Percentiles rank a stretch among this genome's conserved stretches.
Evolutionary conservation across 192 early-diverging fungal species (phyloP).

Genomic region (Entomortierella lignicola): DNA sequence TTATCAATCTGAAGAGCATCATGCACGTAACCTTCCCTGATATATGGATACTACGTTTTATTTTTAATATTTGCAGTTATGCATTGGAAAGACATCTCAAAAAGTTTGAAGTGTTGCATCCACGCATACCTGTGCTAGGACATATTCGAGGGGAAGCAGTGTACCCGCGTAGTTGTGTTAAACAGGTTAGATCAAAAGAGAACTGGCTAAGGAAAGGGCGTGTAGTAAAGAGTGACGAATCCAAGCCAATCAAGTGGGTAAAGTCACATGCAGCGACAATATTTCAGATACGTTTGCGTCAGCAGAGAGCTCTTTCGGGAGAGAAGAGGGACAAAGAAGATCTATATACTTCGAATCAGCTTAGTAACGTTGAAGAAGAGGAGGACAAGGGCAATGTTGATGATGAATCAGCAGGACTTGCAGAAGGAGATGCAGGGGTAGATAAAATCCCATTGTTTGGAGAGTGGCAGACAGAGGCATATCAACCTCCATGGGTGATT

Average conservation of each 20-base stretch:
- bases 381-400: conserved; percentile 11
- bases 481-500: conserved; percentile 58
- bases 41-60: neutral
- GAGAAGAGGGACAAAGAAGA: conserved; percentile 7
- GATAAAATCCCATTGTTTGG: conserved; percentile 73
- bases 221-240: conserved; percentile 46
- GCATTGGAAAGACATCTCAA: conserved; percentile 87
- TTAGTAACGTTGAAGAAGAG: conserved; percentile 48
- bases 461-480: conserved; percentile 88
- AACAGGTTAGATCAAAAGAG: conserved; percentile 65
- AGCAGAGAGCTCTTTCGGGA: conserved; percentile 40
- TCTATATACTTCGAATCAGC: neutral
- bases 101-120: conserved; percentile 83
- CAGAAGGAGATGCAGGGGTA: conserved; percentile 8
- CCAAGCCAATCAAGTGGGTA: conserved; percentile 37
- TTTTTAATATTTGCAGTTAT: conserved; percentile 59
- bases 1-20: conserved; percentile 50
- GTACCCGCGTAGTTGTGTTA: conserved; percentile 81
- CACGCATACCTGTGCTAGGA: conserved; percentile 77
- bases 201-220: conserved; percentile 75
- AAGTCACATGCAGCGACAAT: conserved; percentile 40
- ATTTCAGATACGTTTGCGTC: conserved; percentile 36
- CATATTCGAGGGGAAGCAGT: conserved; percentile 79
- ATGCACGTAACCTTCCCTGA: neutral
- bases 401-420: no score